phyloP scores from a whole-genome alignment of 228 moss, liverwort and hornwort species.

The Sphagnum magellanicum region DNA sequence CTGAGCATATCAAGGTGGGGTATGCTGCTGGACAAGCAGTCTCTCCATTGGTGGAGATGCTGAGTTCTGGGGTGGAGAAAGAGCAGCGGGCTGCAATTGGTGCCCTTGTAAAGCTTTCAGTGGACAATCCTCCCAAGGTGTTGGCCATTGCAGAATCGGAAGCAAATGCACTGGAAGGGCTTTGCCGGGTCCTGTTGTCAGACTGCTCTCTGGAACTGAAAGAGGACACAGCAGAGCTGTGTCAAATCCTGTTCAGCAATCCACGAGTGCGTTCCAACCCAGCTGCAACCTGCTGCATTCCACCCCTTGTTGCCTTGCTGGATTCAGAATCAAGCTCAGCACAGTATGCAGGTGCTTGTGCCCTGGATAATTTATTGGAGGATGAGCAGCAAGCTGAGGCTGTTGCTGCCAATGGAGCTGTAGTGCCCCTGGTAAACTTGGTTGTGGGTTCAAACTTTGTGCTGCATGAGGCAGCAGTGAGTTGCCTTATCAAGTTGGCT shows the following conservation, averaged over 20 bases:
- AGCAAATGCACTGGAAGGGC: conserved; percentile 92
- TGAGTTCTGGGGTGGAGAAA: conserved; percentile 85
- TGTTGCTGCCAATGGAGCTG: conserved; percentile 95
- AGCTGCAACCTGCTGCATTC: conserved; percentile 90
- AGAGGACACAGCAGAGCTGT: conserved; percentile 86
- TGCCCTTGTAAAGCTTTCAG: conserved; percentile 73
- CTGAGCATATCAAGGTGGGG: conserved; percentile 78
- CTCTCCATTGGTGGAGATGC: conserved; percentile 88
- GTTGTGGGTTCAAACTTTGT: conserved; percentile 65
- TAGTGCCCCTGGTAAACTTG: conserved; percentile 84
- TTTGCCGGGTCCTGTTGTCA: conserved; percentile 81
- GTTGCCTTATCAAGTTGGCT: conserved; percentile 91
- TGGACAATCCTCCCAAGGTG: conserved; percentile 93
- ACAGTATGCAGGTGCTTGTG: conserved; percentile 91
- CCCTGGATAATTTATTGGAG: conserved; percentile 85
- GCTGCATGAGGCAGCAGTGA: conserved; percentile 88
- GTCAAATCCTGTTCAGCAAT: conserved; percentile 87
- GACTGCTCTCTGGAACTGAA: conserved; percentile 88
- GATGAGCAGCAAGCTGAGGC: conserved; percentile 99
- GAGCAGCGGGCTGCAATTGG: conserved; percentile 93
- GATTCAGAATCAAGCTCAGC: conserved; percentile 72
- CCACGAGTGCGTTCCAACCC: conserved; percentile 84
- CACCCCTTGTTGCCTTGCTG: conserved; percentile 81
- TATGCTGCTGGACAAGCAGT: conserved; percentile 97
- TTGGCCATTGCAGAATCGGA: conserved; percentile 96